These are phyloP conservation scores for Brassica hybrid DNA, from an alignment of 441 rosid genomes.

Conservation along the genomic window DNA sequence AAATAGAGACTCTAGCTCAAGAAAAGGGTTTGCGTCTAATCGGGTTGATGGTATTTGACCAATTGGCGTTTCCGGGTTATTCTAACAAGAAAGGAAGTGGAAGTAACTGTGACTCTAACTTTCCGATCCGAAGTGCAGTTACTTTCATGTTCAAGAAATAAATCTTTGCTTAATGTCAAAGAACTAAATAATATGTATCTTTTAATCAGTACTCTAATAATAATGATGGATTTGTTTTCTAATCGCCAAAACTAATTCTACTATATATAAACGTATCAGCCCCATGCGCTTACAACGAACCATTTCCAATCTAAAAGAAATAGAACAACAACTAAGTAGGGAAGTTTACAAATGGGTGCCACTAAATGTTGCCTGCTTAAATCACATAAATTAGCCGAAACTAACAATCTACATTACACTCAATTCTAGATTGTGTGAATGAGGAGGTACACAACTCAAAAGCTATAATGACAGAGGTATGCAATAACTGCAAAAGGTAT, in stretches of 20 bases:
- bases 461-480: neutral
- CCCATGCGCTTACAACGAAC: neutral
- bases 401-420: neutral
- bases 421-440: neutral
- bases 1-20: neutral
- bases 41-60: neutral
- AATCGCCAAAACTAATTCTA: neutral
- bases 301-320: neutral
- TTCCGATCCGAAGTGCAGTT: neutral
- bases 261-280: neutral
- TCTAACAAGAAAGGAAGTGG: slow-evolving; percentile 7
- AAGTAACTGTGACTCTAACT: neutral
- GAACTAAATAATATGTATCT: neutral
- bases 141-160: neutral
- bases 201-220: neutral
- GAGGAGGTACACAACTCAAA: neutral
- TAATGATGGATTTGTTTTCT: neutral
- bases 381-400: neutral
- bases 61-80: neutral
- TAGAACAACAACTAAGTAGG: neutral
- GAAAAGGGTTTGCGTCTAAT: slow-evolving; percentile 6
- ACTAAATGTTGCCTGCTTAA: neutral
- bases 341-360: neutral
- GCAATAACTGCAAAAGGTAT: neutral
- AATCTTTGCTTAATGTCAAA: neutral